Evolutionary conservation across 2,329 filamentous ascomycete genomes (phyloP).

Genomic region (Metarhizium rileyi): DNA sequence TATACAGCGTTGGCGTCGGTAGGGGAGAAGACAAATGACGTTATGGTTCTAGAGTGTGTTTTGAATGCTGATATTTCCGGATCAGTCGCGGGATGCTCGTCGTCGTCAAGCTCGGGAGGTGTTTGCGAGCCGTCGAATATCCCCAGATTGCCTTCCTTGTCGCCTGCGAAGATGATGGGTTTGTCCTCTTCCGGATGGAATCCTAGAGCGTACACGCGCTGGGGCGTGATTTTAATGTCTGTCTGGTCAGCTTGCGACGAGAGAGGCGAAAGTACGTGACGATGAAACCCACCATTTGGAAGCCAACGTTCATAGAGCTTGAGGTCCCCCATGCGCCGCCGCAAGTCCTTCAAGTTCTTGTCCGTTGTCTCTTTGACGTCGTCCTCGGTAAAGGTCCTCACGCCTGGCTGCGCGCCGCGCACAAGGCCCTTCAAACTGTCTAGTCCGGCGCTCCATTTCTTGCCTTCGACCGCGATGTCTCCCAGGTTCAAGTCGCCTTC

Average conservation of each 20-base stretch:
- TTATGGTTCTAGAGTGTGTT: conserved; percentile 80
- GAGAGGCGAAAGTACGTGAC: neutral
- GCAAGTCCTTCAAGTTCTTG: conserved; percentile 60
- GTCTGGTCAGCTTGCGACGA: neutral
- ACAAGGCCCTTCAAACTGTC: conserved; percentile 52
- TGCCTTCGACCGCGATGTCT: conserved; percentile 71
- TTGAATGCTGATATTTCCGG: conserved; percentile 86
- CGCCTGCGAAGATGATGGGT: conserved; percentile 81
- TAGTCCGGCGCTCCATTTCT: conserved; percentile 60
- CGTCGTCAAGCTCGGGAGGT: conserved; percentile 47
- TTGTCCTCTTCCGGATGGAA: conserved; percentile 86
- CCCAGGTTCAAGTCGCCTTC: conserved; percentile 56
- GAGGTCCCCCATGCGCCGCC: conserved; percentile 68
- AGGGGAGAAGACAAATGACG: conserved; percentile 69
- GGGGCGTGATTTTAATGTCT: conserved; percentile 88
- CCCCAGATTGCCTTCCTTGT: conserved; percentile 85
- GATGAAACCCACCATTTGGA: conserved; percentile 51
- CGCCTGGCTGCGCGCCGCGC: conserved; percentile 65
- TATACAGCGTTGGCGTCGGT: conserved; percentile 67
- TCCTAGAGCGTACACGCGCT: conserved; percentile 74
- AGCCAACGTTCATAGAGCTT: conserved; percentile 75
- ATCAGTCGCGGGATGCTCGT: conserved; percentile 56
- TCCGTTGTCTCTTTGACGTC: conserved; percentile 74
- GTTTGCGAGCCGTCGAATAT: conserved; percentile 82
- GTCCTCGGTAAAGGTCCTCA: conserved; percentile 77